Base-by-base conservation (phyloP, 2,329 filamentous ascomycete species). In the Colletotrichum sp. region DNA sequence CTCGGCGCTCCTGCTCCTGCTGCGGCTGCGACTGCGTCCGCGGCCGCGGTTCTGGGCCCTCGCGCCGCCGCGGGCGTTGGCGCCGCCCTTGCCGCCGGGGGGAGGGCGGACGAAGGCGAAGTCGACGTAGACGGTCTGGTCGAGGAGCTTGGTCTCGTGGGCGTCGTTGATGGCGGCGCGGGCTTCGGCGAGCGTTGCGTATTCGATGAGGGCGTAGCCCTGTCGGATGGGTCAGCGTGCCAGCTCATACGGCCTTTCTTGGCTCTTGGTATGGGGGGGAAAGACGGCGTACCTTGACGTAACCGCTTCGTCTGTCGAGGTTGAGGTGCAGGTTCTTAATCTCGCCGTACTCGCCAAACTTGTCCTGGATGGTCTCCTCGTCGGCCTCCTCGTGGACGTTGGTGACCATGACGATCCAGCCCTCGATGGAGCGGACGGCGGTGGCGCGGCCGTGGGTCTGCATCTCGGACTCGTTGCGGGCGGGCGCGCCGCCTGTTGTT, bases 291-390 rank as follows among this genome's bases (percentile, higher is more conserved):
- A 94, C 95, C 93, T 97, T 97, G 80, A 96, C 95, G 82, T 96
- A 97, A 82, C 95, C 95, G 77, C 94, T 96, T 81, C 95, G 89
- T 70, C 95, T 89, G 83, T 97, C 95, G 77, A 97, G 87, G 82
- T 97, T 97, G 82, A 97, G 85, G 82, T 97, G 95, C 82, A 96
- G 83, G 82, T 97, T 97, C 89, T 96, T 96, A 81, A 97, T 95
- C 85, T 96, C 94, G 80, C 95, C 95, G 82, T 91, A 97, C 80
- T 97, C 95, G 81, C 92, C 94, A 83, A 97, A 97, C 84, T 92
- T 90, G 83, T 97, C 95, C 81, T 94, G 94, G 72, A 97, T 84
- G 61, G 94, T 93, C 87, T 97, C 95, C 86, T 97, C 95, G 80
- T 93, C 94, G 66, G 95, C 94, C 84, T 97, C 95, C 83, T 97